Conservation (phyloP, 1,139 yeast species). For the Yamadazyma triangularis region DNA sequence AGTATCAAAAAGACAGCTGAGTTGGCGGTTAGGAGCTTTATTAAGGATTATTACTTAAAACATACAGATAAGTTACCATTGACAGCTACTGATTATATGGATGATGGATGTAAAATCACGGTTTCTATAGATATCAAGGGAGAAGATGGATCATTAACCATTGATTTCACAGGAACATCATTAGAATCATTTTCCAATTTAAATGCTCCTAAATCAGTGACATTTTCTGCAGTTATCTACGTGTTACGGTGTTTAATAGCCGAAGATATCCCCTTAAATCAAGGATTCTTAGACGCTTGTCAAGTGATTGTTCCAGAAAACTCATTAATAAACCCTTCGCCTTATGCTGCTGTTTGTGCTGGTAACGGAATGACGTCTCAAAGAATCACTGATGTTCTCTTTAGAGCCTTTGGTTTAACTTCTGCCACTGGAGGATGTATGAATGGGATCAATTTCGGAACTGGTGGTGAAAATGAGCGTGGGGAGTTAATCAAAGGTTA, state of each 20-base stretch:
- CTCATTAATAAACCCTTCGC: slow-evolving; percentile 35
- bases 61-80: slow-evolving; percentile 29
- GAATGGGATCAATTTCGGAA: slow-evolving; percentile 43
- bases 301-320: slow-evolving; percentile 34
- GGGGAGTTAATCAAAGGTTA: slow-evolving; percentile 37
- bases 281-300: slow-evolving; percentile 42
- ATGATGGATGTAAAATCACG: slow-evolving; percentile 55
- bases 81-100: slow-evolving; percentile 50
- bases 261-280: slow-evolving; percentile 42
- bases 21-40: slow-evolving; percentile 36
- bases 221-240: slow-evolving; percentile 39
- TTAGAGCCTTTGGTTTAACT: slow-evolving; percentile 38
- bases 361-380: slow-evolving; percentile 49
- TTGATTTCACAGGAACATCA: slow-evolving; percentile 55
- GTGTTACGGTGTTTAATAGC: slow-evolving; percentile 40
- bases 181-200: slow-evolving; percentile 36
- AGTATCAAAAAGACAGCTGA: slow-evolving; percentile 42
- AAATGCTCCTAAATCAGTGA: slow-evolving; percentile 41
- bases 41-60: slow-evolving; percentile 28
- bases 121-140: slow-evolving; percentile 41
- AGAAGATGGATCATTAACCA: slow-evolving; percentile 43
- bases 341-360: slow-evolving; percentile 43
- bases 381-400: slow-evolving; percentile 27
- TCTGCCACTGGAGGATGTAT: slow-evolving; percentile 37
- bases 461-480: slow-evolving; percentile 31